phyloP scores from a whole-genome alignment of 164 flowering plant species.

The Sedum album region DNA sequence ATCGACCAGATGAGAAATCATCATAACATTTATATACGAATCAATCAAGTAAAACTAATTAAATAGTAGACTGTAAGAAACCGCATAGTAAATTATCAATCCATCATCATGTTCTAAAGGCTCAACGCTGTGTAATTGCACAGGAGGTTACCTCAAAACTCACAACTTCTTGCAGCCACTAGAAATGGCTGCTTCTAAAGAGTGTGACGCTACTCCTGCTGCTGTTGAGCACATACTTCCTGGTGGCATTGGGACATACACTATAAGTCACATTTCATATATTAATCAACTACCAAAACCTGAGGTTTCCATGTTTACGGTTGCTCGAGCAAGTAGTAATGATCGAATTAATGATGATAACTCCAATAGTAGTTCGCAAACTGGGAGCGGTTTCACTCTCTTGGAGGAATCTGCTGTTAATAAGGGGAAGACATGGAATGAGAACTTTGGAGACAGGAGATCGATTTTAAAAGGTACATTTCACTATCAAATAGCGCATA shows the following conservation, averaged over 20 bases:
- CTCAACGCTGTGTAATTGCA: no score
- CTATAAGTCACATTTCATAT: conserved; percentile 59
- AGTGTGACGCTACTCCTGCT: conserved; percentile 28
- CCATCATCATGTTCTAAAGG: no score
- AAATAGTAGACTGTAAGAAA: no score
- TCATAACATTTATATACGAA: no score
- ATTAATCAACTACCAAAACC: conserved; percentile 48
- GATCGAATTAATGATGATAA: conserved; percentile 45
- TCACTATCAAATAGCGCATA: no score
- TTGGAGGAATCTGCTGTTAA: conserved; percentile 69
- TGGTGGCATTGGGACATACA: conserved; percentile 92
- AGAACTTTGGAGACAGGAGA: conserved; percentile 37
- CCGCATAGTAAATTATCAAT: no score
- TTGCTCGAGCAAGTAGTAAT: conserved; percentile 30
- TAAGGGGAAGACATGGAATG: conserved; percentile 66
- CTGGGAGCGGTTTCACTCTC: conserved; percentile 66
- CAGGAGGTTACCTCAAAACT: conserved; percentile 61
- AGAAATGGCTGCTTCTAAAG: conserved; percentile 40
- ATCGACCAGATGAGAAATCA: no score
- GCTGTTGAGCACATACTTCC: conserved; percentile 70
- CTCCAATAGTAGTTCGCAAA: conserved; percentile 48
- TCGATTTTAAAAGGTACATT: conserved; percentile 39
- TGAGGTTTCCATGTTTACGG: conserved; percentile 30
- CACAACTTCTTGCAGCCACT: conserved; percentile 80
- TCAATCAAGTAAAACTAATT: no score